These are phyloP conservation scores for Hura crepitans DNA, from an alignment of 441 rosid species.

Conservation along the genomic window DNA sequence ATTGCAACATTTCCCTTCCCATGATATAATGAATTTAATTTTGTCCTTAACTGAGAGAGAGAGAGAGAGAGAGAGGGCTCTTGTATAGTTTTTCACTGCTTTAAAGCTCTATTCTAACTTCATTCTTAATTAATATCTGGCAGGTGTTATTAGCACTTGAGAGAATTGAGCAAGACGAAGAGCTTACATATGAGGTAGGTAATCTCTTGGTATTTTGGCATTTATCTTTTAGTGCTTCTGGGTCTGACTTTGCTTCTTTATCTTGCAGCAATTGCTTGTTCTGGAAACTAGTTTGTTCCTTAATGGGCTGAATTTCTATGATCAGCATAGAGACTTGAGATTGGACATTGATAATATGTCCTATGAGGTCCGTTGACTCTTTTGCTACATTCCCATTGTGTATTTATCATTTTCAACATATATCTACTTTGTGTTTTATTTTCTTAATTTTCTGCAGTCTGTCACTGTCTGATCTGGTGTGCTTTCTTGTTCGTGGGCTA, in stretches of 20 bases:
- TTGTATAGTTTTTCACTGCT: constrained; percentile 8
- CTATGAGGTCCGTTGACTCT: constrained; percentile 85
- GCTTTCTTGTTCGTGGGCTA: constrained; percentile 3
- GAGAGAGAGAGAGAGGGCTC: background rate
- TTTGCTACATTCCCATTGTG: background rate
- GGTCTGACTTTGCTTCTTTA: constrained; percentile 17
- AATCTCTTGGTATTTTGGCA: constrained; percentile 22
- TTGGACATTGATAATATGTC: constrained; percentile 96
- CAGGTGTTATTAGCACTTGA: constrained; percentile 79
- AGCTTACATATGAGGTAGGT: constrained; percentile 70
- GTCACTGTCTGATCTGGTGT: background rate
- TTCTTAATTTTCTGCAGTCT: background rate
- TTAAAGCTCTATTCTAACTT: constrained; percentile 2
- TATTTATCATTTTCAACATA: background rate
- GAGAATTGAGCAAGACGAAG: constrained; percentile 84
- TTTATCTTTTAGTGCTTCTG: background rate
- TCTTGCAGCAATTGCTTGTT: constrained; percentile 70
- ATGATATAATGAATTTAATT: background rate
- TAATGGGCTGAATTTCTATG: constrained; percentile 61
- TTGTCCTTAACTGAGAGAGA: background rate
- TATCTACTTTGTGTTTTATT: background rate
- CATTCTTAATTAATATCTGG: constrained; percentile 21
- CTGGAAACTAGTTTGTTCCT: constrained; percentile 72
- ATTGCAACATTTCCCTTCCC: constrained; percentile 3
- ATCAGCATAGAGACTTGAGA: constrained; percentile 94